Evolutionary conservation across 192 early-diverging fungal species (phyloP), one percentile per base, ranked within the genome.

Genomic region (Coemansia sp.): DNA sequence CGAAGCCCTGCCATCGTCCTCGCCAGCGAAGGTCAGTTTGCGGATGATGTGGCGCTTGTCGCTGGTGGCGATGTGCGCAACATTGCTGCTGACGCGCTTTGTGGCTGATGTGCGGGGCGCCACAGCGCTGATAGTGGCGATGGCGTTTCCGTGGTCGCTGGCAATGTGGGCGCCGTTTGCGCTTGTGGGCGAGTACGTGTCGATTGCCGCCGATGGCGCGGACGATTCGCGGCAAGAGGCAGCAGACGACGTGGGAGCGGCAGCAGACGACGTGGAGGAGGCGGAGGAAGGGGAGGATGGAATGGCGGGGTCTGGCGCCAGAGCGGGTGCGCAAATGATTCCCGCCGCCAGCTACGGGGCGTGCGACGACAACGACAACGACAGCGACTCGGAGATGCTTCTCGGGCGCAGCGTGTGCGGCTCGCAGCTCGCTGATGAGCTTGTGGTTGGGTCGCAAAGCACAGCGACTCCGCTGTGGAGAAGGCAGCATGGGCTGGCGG

Each of bases 141-240:
- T 89, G 68, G 94, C 95, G 45, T 87, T 97, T 21, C 85, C 93
- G 1, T 99, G 95, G 95, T 93, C 92, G 0, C 75, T 93, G 21
- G 87, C 89, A 16, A 75, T 91, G 76, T 98, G 97, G 97, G 87
- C 94, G 39, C 97, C 97, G 5, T 96, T 96, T 84, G 88, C 93
- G 0, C 85, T 98, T 67, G 85, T 98, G 2, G 95, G 95, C 26
- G 93, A 84, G 56, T 82, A 76, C 38, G 68, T 76, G 44, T 64
- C 73, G 4, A 81, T 81, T 56, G 63, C 67, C 6, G 35, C 73
- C 2, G 73, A 58, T 30, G 15, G 44, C 38, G 0, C 1, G 12
- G 39, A 41, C 30, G 30, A 30, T 30, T 30, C 30, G 30, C 30
- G 30, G 30, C 30, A 30, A 30, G 30, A 30, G 30, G 3, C 30